A percentile compares a stretch with the other conserved stretches of the same genome.
phyloP scores from a whole-genome alignment of 768 basidiomycete species.

The Arthromyces matolae region DNA sequence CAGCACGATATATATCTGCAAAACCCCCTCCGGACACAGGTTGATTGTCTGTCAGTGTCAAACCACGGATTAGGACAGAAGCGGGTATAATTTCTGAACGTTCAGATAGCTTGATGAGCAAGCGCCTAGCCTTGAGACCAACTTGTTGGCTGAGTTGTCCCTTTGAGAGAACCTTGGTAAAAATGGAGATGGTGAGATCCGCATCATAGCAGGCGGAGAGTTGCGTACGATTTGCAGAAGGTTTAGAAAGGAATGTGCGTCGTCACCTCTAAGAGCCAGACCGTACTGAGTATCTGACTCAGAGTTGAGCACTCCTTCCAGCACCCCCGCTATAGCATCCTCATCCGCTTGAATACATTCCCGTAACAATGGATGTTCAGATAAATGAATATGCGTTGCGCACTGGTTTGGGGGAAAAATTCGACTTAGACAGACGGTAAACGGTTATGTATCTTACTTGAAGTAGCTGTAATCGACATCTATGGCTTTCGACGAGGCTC shows the following conservation, averaged over 20 bases:
- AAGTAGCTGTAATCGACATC: conserved; percentile 14
- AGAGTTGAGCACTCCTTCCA: conserved; percentile 15
- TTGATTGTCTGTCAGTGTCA: conserved; percentile 10
- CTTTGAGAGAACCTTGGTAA: conserved; percentile 12
- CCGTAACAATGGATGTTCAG: conserved; percentile 14
- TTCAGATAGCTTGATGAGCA: conserved; percentile 19
- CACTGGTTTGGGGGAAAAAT: conserved; percentile 1
- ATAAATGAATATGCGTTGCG: conserved; percentile 13
- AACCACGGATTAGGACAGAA: conserved; percentile 13
- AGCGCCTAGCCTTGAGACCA: conserved; percentile 12
- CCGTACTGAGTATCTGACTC: conserved; percentile 10
- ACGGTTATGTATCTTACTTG: conserved; percentile 3
- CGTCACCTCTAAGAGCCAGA: conserved; percentile 12
- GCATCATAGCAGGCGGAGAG: too few species aligned
- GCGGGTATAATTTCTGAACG: conserved; percentile 17
- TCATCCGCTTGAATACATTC: conserved; percentile 18
- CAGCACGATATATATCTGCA: conserved; percentile 17
- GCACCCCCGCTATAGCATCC: conserved; percentile 10
- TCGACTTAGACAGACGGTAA: neutral
- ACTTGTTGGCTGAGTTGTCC: conserved; percentile 10
- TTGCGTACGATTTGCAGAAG: conserved; percentile 19
- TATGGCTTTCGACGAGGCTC: conserved; percentile 16
- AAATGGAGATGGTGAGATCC: too few species aligned
- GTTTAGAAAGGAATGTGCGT: conserved; percentile 17
- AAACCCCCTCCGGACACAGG: conserved; percentile 19